Conservation (phyloP, 2,329 filamentous ascomycete genomes). For the Boeremia lycopersici region DNA sequence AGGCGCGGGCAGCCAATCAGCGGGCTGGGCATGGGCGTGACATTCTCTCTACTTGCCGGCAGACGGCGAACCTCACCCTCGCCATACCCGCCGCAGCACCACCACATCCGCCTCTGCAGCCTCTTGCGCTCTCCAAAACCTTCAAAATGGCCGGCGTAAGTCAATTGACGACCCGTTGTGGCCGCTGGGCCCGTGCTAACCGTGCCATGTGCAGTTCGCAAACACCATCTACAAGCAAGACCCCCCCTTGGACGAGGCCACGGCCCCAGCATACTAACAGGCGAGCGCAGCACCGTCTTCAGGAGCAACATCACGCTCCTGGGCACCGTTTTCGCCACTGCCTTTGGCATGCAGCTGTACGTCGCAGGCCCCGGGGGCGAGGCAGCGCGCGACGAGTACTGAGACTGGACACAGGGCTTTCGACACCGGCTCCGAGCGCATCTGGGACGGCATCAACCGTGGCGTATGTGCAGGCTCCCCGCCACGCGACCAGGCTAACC, state of each 20-base stretch:
- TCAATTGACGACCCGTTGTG: constrained; percentile 33
- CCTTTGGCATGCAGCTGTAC: constrained; percentile 94
- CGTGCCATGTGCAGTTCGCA: constrained; percentile 51
- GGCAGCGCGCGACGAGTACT: constrained; percentile 22
- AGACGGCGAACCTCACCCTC: constrained; percentile 20
- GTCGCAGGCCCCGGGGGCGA: constrained; percentile 44
- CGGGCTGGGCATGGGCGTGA: no score
- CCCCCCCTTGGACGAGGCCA: constrained; percentile 23
- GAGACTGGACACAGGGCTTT: constrained; percentile 67
- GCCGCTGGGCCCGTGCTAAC: constrained; percentile 31
- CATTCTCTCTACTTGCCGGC: neutral
- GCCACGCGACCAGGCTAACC: constrained; percentile 25
- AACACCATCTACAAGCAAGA: constrained; percentile 61
- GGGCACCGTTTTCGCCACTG: constrained; percentile 80
- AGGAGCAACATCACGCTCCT: constrained; percentile 89
- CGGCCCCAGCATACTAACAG: constrained; percentile 32
- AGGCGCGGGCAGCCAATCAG: constrained; percentile 28
- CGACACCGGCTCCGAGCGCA: constrained; percentile 77
- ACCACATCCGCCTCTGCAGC: constrained; percentile 31
- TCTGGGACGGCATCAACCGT: constrained; percentile 91
- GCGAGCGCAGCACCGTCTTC: constrained; percentile 72
- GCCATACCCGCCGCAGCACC: constrained; percentile 34
- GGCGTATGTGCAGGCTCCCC: constrained; percentile 63
- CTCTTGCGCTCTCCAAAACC: constrained; percentile 26
- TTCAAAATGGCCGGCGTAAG: constrained; percentile 67